Evolutionary conservation across 345 rosid species (phyloP).

Genomic region (Syzygium jambos): DNA sequence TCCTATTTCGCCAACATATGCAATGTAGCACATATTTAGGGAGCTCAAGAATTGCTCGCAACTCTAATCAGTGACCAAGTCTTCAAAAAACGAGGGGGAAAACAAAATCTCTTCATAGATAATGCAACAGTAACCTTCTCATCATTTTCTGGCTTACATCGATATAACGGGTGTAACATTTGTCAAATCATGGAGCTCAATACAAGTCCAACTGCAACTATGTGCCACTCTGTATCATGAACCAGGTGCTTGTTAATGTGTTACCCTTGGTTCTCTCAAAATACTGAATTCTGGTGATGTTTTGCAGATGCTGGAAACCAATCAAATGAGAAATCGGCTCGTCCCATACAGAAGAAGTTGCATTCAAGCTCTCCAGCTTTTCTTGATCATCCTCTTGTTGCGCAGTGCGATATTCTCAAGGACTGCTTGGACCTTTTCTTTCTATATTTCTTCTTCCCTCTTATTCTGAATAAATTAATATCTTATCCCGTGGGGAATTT

Average conservation of each 20-base stretch:
- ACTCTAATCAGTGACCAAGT: not conserved
- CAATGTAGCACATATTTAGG: too few species aligned
- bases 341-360: too few species aligned
- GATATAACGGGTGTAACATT: rapidly evolving
- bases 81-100: not conserved
- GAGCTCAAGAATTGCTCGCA: rapidly evolving
- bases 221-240: not conserved
- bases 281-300: not conserved
- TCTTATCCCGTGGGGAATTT: too few species aligned
- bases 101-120: not conserved
- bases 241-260: not conserved
- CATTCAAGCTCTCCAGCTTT: too few species aligned
- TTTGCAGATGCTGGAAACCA: not conserved
- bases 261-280: not conserved
- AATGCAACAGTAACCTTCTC: rapidly evolving
- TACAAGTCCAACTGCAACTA: rapidly evolving
- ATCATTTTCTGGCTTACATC: not conserved
- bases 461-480: too few species aligned
- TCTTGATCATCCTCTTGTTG: too few species aligned
- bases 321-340: not conserved
- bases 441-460: too few species aligned
- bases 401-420: too few species aligned
- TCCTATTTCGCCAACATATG: not conserved
- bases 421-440: too few species aligned
- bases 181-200: not conserved